A percentile compares a stretch with the other conserved stretches of the same genome.
Evolutionary conservation across 106 monocot genomes (phyloP).

Genomic region (Dendrobium nobile): DNA sequence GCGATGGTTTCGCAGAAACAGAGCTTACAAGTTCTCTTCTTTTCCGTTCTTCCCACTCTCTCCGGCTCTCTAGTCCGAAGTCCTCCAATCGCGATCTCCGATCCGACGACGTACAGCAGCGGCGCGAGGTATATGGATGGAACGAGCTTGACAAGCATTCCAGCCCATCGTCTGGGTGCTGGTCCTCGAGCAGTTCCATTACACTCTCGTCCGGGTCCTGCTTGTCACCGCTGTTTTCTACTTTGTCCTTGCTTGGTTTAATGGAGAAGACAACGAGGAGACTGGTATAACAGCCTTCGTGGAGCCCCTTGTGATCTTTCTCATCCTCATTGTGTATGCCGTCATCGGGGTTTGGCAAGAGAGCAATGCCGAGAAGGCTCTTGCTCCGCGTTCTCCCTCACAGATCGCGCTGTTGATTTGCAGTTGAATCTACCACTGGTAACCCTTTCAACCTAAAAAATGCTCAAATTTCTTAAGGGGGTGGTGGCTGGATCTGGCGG

Average conservation of each 20-base stretch:
- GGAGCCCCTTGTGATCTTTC: constrained; percentile 62
- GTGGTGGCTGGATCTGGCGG: constrained; percentile 85
- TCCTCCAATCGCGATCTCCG: too few relatives aligned
- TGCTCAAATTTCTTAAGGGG: constrained; percentile 68
- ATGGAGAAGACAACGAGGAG: constrained; percentile 22
- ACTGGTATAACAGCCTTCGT: constrained; percentile 64
- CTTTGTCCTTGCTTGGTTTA: constrained; percentile 33
- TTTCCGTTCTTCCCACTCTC: too few relatives aligned
- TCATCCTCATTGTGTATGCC: constrained; percentile 37
- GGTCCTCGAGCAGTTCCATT: constrained; percentile 82
- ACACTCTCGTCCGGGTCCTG: constrained; percentile 87
- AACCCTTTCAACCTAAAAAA: constrained; percentile 1
- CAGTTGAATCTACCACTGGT: not conserved
- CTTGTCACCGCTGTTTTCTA: constrained; percentile 84
- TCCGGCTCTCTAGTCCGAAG: too few relatives aligned
- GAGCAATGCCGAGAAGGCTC: constrained; percentile 61
- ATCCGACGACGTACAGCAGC: constrained; percentile 36
- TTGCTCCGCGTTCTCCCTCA: not conserved
- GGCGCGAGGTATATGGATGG: constrained; percentile 45
- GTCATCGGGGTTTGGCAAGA: constrained; percentile 83
- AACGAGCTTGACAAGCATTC: constrained; percentile 92
- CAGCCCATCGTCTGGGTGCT: constrained; percentile 69
- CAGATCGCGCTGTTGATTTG: not conserved
- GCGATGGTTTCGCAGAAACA: too few relatives aligned
- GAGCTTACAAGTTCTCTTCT: too few relatives aligned